A percentile compares a stretch with the other conserved stretches of the same genome.
Conservation (phyloP, 495 filamentous ascomycete genomes). For the Penicillium coprophilum region DNA sequence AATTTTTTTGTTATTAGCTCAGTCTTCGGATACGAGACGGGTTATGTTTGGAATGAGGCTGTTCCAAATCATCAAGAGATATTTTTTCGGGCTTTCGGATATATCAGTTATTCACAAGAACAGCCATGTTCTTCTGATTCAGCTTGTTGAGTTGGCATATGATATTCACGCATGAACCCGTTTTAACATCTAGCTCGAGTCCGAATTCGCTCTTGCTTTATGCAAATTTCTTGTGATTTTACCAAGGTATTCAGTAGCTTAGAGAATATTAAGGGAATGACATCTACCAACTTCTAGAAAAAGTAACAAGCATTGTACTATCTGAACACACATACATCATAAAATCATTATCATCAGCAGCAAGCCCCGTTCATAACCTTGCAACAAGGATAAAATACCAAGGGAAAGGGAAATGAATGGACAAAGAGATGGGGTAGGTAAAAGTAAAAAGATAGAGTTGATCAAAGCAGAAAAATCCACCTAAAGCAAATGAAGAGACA, state of each 20-base stretch:
- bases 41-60: background rate
- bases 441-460: background rate
- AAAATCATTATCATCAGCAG: slow-evolving; percentile 21
- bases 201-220: background rate
- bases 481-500: slow-evolving; percentile 4
- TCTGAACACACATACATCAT: slow-evolving; percentile 17
- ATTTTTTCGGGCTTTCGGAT: background rate
- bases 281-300: background rate
- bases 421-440: background rate
- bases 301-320: slow-evolving; percentile 11
- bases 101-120: background rate
- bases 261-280: background rate
- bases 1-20: background rate
- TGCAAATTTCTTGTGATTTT: background rate
- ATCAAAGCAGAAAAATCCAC: background rate
- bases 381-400: slow-evolving; percentile 4
- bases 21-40: slow-evolving; percentile 5
- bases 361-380: slow-evolving; percentile 11
- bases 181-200: background rate
- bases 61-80: background rate
- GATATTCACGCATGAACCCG: background rate
- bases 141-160: background rate
- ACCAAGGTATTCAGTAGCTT: background rate
- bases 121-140: background rate
- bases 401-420: background rate